Evolutionary conservation across 2,329 filamentous ascomycete genomes (phyloP).

Genomic region (Arachnomyces sp.): DNA sequence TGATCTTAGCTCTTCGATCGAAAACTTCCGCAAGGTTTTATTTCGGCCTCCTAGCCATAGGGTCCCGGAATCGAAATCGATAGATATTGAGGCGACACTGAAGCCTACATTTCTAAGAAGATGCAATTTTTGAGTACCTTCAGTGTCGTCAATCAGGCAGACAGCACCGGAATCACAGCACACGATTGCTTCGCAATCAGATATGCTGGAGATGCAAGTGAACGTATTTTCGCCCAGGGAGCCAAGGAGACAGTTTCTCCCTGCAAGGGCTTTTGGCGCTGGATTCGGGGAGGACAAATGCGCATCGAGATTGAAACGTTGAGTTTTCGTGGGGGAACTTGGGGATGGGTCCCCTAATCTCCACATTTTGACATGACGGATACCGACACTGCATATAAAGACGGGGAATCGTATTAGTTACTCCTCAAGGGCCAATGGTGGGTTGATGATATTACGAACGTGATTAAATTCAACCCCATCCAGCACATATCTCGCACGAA

Average conservation of each 20-base stretch:
- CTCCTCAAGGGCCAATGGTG: too few species aligned
- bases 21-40: conserved; percentile 46
- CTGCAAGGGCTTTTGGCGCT: conserved; percentile 63
- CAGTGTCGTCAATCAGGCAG: conserved; percentile 76
- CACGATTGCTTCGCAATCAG: conserved; percentile 67
- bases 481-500: conserved; percentile 80
- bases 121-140: conserved; percentile 62
- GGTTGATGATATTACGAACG: conserved; percentile 37
- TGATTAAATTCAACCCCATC: conserved; percentile 77
- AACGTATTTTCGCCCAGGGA: conserved; percentile 77
- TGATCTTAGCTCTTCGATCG: conserved; percentile 32
- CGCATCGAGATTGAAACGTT: conserved; percentile 40
- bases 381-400: conserved; percentile 51
- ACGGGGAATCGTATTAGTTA: too few species aligned
- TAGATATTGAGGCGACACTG: conserved; percentile 57
- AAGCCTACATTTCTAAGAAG: conserved; percentile 62
- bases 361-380: conserved; percentile 92
- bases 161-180: conserved; percentile 83
- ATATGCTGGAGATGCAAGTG: conserved; percentile 65
- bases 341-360: conserved; percentile 61
- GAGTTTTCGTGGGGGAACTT: conserved; percentile 56
- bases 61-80: conserved; percentile 47
- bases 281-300: conserved; percentile 32
- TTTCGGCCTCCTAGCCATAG: conserved; percentile 64
- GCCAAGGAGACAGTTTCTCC: conserved; percentile 81